These are phyloP conservation scores for Ophiostoma ulmi DNA, from an alignment of 2,329 filamentous ascomycete genomes.

Conservation along the genomic window DNA sequence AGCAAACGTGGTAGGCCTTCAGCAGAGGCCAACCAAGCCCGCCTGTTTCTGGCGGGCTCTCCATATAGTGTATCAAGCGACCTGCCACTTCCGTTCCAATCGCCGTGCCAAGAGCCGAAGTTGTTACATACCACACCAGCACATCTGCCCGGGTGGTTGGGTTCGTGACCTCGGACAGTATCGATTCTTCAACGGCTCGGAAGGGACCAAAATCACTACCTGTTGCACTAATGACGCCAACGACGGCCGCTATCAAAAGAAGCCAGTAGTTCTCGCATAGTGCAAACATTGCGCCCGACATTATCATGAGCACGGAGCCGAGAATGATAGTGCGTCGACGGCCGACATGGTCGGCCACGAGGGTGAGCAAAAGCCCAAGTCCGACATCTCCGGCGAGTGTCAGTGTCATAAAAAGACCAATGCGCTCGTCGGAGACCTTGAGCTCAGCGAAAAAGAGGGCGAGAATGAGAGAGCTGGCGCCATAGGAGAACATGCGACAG, in stretches of 20 bases:
- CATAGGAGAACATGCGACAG: slow-evolving; percentile 59
- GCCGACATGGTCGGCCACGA: slow-evolving; percentile 55
- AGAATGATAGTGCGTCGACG: slow-evolving; percentile 49
- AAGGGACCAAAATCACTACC: slow-evolving; percentile 65
- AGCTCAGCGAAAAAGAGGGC: slow-evolving; percentile 57
- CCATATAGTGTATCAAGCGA: slow-evolving; percentile 45
- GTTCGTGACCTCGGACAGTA: slow-evolving; percentile 55
- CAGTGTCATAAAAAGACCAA: slow-evolving; percentile 62
- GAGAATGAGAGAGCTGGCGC: slow-evolving; percentile 55
- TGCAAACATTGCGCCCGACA: slow-evolving; percentile 51
- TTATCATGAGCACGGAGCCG: slow-evolving; percentile 53
- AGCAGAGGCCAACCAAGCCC: slow-evolving; percentile 46
- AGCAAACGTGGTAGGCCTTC: slow-evolving; percentile 53
- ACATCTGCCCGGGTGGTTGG: slow-evolving; percentile 54
- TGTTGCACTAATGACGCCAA: slow-evolving; percentile 57
- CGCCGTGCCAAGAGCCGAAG: slow-evolving; percentile 51
- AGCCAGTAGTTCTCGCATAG: slow-evolving; percentile 55
- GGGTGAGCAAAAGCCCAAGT: slow-evolving; percentile 52
- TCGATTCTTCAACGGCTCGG: slow-evolving; percentile 61
- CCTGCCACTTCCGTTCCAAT: slow-evolving; percentile 51
- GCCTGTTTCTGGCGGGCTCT: slow-evolving; percentile 31
- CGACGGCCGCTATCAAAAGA: slow-evolving; percentile 51
- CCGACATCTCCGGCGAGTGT: slow-evolving; percentile 58
- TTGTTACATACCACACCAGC: slow-evolving; percentile 61
- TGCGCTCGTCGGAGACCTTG: slow-evolving; percentile 51